These are phyloP conservation scores for Tetrahymena malaccensis DNA, from an alignment of 73 alveolate species.

Conservation along the genomic window DNA sequence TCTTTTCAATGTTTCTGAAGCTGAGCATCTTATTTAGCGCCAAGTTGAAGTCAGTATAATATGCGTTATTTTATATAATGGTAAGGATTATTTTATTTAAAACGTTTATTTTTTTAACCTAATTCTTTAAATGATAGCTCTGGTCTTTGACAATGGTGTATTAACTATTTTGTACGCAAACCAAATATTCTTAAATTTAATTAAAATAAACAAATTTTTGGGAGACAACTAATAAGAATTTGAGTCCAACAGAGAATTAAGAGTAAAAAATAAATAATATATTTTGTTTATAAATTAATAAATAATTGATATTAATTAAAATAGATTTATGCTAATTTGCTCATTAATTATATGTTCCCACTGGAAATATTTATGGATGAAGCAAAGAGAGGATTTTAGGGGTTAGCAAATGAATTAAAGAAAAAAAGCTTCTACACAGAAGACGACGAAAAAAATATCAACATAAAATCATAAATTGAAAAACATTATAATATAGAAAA, in stretches of 20 bases:
- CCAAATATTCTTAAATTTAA: neutral
- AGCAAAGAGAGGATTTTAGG: neutral
- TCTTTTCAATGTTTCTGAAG: neutral
- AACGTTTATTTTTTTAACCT: neutral
- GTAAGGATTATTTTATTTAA: neutral
- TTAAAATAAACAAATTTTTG: neutral
- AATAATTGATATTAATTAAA: neutral
- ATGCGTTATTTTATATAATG: neutral
- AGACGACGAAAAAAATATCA: neutral
- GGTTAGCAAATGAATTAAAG: neutral
- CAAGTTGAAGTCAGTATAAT: neutral
- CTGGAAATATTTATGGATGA: neutral
- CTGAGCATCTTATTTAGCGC: neutral
- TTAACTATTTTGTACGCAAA: neutral
- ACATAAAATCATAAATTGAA: neutral
- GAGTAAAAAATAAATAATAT: neutral
- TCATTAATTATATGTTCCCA: neutral
- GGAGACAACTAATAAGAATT: neutral
- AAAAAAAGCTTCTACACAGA: neutral
- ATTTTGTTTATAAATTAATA: too few relatives aligned
- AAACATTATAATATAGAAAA: neutral
- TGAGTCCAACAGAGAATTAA: neutral
- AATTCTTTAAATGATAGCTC: neutral
- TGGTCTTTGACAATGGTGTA: neutral
- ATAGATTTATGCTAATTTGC: neutral